phyloP scores from a whole-genome alignment of 176 grass and related monocot genomes.

The Paspalum vaginatum region DNA sequence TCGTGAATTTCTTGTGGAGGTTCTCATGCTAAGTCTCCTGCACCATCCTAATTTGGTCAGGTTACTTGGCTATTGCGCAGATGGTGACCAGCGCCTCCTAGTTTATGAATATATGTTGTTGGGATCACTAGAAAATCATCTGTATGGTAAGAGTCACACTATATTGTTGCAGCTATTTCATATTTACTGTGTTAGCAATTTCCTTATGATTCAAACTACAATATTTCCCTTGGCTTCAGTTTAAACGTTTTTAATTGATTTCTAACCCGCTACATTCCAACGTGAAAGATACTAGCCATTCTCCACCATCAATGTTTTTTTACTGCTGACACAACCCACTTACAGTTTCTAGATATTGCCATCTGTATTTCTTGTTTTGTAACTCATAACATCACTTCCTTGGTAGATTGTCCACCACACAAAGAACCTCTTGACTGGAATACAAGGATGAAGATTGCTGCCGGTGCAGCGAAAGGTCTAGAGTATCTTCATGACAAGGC shows the following conservation, averaged over 20 bases:
- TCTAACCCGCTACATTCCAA: slow-evolving; percentile 11
- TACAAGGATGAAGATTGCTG: slow-evolving; percentile 91
- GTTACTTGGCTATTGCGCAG: slow-evolving; percentile 95
- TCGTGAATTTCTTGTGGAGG: slow-evolving; percentile 98
- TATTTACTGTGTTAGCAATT: slow-evolving; percentile 3
- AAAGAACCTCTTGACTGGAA: slow-evolving; percentile 95
- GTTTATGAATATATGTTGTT: slow-evolving; percentile 94
- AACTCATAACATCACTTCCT: slow-evolving; percentile 34
- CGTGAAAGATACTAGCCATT: slow-evolving; percentile 12
- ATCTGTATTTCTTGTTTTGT: slow-evolving; percentile 32
- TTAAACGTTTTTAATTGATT: slow-evolving; percentile 29
- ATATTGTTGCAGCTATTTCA: slow-evolving; percentile 17
- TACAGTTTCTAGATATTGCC: slow-evolving; percentile 12
- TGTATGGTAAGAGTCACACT: slow-evolving; percentile 61
- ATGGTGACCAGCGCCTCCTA: slow-evolving; percentile 95
- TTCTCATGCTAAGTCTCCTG: slow-evolving; percentile 96
- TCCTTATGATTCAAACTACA: slow-evolving; percentile 8
- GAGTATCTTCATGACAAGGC: slow-evolving; percentile 97
- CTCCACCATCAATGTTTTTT: not conserved
- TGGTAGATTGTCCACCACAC: slow-evolving; percentile 65
- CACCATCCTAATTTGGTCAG: slow-evolving; percentile 94
- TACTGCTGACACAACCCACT: slow-evolving; percentile 11
- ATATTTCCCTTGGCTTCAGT: slow-evolving; percentile 22
- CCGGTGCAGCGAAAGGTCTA: slow-evolving; percentile 89
- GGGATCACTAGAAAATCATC: slow-evolving; percentile 92